Evolutionary conservation across 2,329 filamentous ascomycete species (phyloP), one percentile per base, ranked within the genome.

Genomic region (Hirsutella minnesotensis): DNA sequence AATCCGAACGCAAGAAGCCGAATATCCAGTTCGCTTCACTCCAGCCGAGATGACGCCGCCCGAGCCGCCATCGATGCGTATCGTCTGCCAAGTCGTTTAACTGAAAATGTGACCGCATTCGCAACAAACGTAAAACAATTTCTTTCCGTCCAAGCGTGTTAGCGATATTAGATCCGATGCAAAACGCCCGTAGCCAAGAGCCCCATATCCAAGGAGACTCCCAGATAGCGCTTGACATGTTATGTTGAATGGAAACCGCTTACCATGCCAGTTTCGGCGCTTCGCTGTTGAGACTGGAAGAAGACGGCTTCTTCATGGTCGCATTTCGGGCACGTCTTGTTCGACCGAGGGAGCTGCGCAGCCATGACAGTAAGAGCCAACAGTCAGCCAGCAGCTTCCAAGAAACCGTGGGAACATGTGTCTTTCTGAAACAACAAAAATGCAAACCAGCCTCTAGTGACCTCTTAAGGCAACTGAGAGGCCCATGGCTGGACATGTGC

Each of bases 281-380:
- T 95, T 65, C 92, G 84, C 70, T 96, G 89, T 62, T 98, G 92
- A 48, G 89, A 95, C 69, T 98, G 92, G 72, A 98, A 98, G 69
- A 95, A 98, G 46, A 98, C 94, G 38, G 89, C 88, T 67, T 96
- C 89, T 53, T 80, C 79, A 63, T 92, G 84, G 51, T 77, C 75
- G 72, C 94, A 98, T 53, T 72, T 75, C 41, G 88, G 87, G 68
- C 92, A 98, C 47, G 75, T 75, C 66, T 85, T 87, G 61, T 87
- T 86, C 55, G 87, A 82, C 56, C 89, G 83, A 50, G 92, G 92
- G 63, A 96, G 85, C 89, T 95, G 77, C 59, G 72, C 54, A 46
- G 53, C 49, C 59, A 72, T 54, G 46, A 53, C 48, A 54, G 53
- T 57, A 57, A 57, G 52, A 53, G 61, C 53, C 51, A 51, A 44